Conservation (phyloP, 2,329 filamentous ascomycete genomes). For the Cordyceps tenuipes region DNA sequence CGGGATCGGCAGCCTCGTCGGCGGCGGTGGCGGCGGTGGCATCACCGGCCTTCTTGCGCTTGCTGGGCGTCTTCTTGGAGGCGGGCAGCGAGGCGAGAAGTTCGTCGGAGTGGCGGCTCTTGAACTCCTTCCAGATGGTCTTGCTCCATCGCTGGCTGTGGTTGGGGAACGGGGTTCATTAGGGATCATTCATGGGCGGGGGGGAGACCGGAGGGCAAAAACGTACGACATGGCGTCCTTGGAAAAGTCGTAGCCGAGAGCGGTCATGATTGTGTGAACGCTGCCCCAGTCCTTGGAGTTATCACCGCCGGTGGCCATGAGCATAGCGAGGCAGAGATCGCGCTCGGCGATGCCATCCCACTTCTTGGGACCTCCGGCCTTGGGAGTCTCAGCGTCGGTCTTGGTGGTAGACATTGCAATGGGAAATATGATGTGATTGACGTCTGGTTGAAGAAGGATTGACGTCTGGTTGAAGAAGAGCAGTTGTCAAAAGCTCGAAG, state of each 20-base stretch:
- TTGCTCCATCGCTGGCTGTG: conserved; percentile 33
- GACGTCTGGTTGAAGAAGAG: background rate
- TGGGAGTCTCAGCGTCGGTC: conserved; percentile 10
- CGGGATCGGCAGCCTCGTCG: background rate
- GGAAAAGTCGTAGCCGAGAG: conserved; percentile 27
- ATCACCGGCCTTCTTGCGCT: conserved; percentile 10
- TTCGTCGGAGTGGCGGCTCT: conserved; percentile 18
- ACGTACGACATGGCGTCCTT: conserved; percentile 32
- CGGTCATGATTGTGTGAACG: conserved; percentile 24
- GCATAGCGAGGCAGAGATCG: conserved; percentile 30
- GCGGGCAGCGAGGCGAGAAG: background rate
- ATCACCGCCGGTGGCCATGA: conserved; percentile 20
- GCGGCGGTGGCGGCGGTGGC: background rate
- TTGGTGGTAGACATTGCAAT: conserved; percentile 3
- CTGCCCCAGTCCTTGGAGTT: conserved; percentile 26
- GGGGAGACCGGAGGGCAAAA: no score
- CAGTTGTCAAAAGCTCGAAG: background rate
- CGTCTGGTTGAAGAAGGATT: background rate
- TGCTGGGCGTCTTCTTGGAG: conserved; percentile 6
- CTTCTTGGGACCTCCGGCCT: conserved; percentile 21
- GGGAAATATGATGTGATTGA: background rate
- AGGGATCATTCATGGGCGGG: no score
- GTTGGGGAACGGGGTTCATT: background rate
- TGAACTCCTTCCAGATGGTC: conserved; percentile 28
- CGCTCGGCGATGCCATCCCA: conserved; percentile 29